phyloP scores from a whole-genome alignment of 192 early-diverging fungal species.

The Mycoemilia scoparia region DNA sequence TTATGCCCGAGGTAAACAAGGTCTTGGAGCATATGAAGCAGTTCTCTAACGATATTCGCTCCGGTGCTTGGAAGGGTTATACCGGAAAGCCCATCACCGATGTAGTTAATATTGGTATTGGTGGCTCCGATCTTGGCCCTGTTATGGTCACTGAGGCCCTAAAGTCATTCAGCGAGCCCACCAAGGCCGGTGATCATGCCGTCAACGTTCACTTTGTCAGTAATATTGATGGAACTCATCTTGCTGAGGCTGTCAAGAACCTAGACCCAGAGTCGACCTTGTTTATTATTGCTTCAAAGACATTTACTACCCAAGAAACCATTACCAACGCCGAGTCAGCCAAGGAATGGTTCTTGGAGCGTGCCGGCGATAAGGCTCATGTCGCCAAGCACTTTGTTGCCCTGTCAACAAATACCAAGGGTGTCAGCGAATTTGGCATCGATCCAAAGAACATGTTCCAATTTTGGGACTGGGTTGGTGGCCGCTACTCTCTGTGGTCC shows the following conservation, averaged over 20 bases:
- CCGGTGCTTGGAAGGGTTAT: constrained; percentile 89
- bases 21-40: constrained; percentile 87
- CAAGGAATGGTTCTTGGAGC: constrained; percentile 78
- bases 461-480: constrained; percentile 99
- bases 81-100: constrained; percentile 87
- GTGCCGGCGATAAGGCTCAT: constrained; percentile 64
- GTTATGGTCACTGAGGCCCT: constrained; percentile 99
- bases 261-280: constrained; percentile 74
- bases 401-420: constrained; percentile 83
- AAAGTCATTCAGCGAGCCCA: constrained; percentile 70
- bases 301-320: constrained; percentile 97
- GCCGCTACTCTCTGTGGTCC: constrained; percentile 97
- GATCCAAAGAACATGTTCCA: constrained; percentile 96
- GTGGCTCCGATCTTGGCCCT: constrained; percentile 92
- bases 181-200: too few relatives aligned
- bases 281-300: constrained; percentile 95
- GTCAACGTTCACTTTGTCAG: constrained; percentile 87
- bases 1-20: constrained; percentile 86
- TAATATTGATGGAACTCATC: constrained; percentile 95
- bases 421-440: constrained; percentile 83
- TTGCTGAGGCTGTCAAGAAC: constrained; percentile 79
- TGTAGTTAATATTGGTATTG: constrained; percentile 96
- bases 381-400: constrained; percentile 99
- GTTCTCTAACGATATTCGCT: constrained; percentile 66
- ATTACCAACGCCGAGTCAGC: constrained; percentile 92